phyloP scores from a whole-genome alignment of 1,284 basidiomycete species.

The Cryptococcus sp. region DNA sequence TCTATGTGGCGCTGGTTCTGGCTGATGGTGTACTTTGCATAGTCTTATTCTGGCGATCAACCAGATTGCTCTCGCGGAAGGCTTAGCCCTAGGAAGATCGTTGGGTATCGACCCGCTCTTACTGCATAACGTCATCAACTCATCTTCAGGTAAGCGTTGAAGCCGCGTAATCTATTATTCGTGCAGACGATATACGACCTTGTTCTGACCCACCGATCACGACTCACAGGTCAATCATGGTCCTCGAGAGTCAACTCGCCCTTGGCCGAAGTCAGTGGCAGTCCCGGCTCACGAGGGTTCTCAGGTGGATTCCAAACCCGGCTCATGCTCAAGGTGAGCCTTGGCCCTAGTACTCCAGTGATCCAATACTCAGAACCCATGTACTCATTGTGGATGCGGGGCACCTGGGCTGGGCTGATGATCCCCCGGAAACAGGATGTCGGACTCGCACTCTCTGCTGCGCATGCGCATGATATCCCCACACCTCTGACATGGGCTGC shows the following conservation, averaged over 20 bases:
- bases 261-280: constrained; percentile 32
- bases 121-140: constrained; percentile 46
- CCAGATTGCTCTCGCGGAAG: constrained; percentile 51
- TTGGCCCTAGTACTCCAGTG: too few species aligned
- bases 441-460: constrained; percentile 44
- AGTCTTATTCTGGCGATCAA: constrained; percentile 51
- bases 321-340: constrained; percentile 49
- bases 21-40: not conserved
- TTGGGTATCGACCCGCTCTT: constrained; percentile 43
- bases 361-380: too few species aligned
- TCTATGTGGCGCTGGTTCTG: not conserved
- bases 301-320: constrained; percentile 45
- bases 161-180: too few species aligned
- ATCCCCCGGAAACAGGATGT: constrained; percentile 34
- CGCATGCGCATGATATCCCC: constrained; percentile 36
- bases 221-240: constrained; percentile 43
- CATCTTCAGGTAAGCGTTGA: constrained; percentile 32
- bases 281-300: constrained; percentile 42
- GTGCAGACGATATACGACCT: too few species aligned
- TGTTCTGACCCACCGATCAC: too few species aligned
- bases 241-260: constrained; percentile 48
- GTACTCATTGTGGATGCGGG: too few species aligned
- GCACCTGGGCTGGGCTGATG: not conserved
- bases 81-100: constrained; percentile 41
- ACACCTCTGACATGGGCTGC: constrained; percentile 48